Base-by-base conservation (phyloP, 2,329 filamentous ascomycete genomes). In the Exophiala sp. region DNA sequence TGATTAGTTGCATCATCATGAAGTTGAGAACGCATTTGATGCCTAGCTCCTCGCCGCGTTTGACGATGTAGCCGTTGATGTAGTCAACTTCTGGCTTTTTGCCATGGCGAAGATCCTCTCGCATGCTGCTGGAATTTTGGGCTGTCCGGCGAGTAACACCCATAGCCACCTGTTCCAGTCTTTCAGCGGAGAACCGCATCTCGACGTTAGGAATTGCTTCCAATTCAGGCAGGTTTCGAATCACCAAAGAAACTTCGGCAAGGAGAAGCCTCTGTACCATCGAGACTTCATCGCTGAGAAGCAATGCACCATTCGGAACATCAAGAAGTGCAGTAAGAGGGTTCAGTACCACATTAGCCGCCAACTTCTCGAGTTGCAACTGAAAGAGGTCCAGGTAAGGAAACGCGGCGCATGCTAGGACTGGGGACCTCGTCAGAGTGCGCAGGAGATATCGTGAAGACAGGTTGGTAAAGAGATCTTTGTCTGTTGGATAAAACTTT, bases 11-110 rank as follows among this genome's bases (percentile, higher is more conserved):
- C 68, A 87, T 75, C 39, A 95, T 75, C 76, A 88, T 80, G 63
- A 85, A 84, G 66, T 95, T 94, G 57, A 86, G 76, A 9, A 83
- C 81, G 64, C 85, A 85, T 47, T 81, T 75, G n/a, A 96, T 75
- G 1, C 89, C 88, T 56, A 91, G 65, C 66, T 88, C 81, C 63
- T 82, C 78, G 0, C 88, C 94, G 38, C 86, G 80, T 47, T 76
- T 78, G 32, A 95, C 78, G 55, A 99, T 87, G 72, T 92, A 99
- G 0, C 91, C 92, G 68, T 95, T 96, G 62, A 92, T 81, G 65
- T 86, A 95, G 42, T 91, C 83, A 38, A 96, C 81, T 64, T 96
- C 90, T 0, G 89, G 90, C 54, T 77, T 72, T 57, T 74, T 72
- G 1, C 88, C 86, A 1, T 71, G 68, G 9, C 81, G 72, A 10